phyloP scores from a whole-genome alignment of 768 basidiomycete genomes.

The Boletales sp. region DNA sequence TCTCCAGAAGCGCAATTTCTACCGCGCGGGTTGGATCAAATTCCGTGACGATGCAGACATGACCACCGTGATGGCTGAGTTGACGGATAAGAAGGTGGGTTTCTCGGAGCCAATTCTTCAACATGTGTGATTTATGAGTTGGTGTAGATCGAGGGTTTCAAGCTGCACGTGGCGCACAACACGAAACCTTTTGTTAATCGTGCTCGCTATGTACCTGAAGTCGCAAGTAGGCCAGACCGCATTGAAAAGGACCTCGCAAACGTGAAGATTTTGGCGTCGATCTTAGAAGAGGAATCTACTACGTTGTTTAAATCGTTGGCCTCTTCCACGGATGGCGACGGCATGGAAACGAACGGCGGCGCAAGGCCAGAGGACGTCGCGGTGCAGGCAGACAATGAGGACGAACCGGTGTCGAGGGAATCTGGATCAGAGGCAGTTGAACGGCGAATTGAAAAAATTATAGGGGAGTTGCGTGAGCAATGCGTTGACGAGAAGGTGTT shows the following conservation, averaged over 20 bases:
- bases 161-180: conserved; percentile 84
- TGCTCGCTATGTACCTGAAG: conserved; percentile 77
- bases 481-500: conserved; percentile 64
- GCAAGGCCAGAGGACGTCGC: conserved; percentile 26
- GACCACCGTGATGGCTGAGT: conserved; percentile 59
- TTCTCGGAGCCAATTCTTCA: neutral
- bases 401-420: conserved; percentile 55
- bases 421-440: conserved; percentile 79
- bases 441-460: conserved; percentile 71
- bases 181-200: conserved; percentile 73
- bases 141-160: conserved; percentile 87
- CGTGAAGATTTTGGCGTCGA: conserved; percentile 64
- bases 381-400: conserved; percentile 34
- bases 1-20: conserved; percentile 87
- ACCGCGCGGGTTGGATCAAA: conserved; percentile 91
- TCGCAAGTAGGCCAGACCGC: conserved; percentile 75
- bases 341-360: conserved; percentile 28
- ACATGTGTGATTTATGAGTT: conserved; percentile 6
- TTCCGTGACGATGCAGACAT: conserved; percentile 87
- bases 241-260: conserved; percentile 79
- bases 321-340: conserved; percentile 17
- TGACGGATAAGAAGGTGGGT: conserved; percentile 81
- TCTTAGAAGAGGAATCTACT: conserved; percentile 70
- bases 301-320: conserved; percentile 41
- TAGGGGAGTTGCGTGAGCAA: conserved; percentile 67